Conservation (phyloP, 2,329 filamentous ascomycete species). For the Colletotrichum sp. region DNA sequence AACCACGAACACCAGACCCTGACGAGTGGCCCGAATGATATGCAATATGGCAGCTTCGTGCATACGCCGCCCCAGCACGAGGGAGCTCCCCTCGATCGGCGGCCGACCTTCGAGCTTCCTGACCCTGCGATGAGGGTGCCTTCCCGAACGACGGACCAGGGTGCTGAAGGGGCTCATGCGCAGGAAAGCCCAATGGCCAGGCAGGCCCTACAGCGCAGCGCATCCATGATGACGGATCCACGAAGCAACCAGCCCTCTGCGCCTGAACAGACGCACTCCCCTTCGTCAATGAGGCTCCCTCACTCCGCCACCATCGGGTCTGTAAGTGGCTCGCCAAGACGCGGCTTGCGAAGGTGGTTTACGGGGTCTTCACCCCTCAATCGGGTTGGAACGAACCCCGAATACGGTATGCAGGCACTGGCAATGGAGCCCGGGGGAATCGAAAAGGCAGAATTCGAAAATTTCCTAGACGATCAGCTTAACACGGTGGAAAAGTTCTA, state of each 20-base stretch:
- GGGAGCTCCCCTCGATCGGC: conserved; percentile 25
- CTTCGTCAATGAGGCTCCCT: not conserved
- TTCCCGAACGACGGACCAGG: conserved; percentile 30
- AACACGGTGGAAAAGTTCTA: conserved; percentile 95
- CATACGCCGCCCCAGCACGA: conserved; percentile 40
- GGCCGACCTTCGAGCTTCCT: conserved; percentile 53
- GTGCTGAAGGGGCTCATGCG: conserved; percentile 11
- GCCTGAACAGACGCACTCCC: not conserved
- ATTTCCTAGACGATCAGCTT: conserved; percentile 82
- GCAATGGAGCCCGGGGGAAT: conserved; percentile 66
- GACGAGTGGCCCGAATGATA: conserved; percentile 39
- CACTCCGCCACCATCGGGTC: conserved; percentile 14
- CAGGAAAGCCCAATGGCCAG: conserved; percentile 26
- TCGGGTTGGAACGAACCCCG: conserved; percentile 38
- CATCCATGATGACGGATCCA: conserved; percentile 29
- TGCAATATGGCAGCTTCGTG: conserved; percentile 61
- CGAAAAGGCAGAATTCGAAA: conserved; percentile 83
- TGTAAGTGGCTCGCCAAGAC: not conserved
- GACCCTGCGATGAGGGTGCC: conserved; percentile 55
- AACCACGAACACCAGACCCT: conserved; percentile 45
- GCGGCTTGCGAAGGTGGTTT: conserved; percentile 43
- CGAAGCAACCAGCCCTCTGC: not conserved
- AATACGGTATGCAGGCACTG: conserved; percentile 49
- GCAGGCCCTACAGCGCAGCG: conserved; percentile 38
- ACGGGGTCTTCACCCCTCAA: conserved; percentile 40